Conservation (phyloP, 2,329 filamentous ascomycete genomes). For the Pyrenophora graminea region DNA sequence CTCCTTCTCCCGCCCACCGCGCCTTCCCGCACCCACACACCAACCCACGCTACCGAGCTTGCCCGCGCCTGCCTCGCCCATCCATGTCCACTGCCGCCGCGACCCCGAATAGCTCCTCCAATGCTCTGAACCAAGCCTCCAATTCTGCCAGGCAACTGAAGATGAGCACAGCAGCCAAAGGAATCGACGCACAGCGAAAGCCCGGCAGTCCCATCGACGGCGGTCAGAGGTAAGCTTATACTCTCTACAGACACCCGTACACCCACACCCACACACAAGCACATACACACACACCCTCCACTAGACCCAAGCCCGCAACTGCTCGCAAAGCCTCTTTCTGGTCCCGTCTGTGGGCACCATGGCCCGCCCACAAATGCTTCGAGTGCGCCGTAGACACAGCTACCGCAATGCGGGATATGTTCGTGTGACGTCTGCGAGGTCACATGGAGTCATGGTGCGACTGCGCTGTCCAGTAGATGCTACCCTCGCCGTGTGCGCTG, state of each 20-base stretch:
- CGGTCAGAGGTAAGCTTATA: conserved; percentile 56
- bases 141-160: conserved; percentile 52
- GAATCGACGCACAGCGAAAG: conserved; percentile 58
- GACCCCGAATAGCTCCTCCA: conserved; percentile 37
- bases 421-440: conserved; percentile 40
- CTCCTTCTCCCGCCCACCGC: conserved; percentile 18
- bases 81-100: conserved; percentile 43
- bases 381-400: conserved; percentile 14
- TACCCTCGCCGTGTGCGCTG: conserved; percentile 4
- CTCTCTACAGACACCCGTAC: neutral
- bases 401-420: conserved; percentile 20
- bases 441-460: conserved; percentile 44
- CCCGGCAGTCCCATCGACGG: conserved; percentile 60
- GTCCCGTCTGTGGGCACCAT: neutral
- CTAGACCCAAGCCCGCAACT: neutral
- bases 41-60: conserved; percentile 17
- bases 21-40: conserved; percentile 7
- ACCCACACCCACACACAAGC: no score
- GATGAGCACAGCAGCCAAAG: conserved; percentile 55
- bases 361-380: conserved; percentile 17
- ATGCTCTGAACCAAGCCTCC: conserved; percentile 43
- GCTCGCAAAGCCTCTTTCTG: neutral
- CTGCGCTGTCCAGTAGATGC: conserved; percentile 21
- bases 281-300: neutral
- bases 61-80: conserved; percentile 21